These are phyloP conservation scores for Botryotinia convoluta DNA, from an alignment of 2,329 filamentous ascomycete species.

Conservation along the genomic window DNA sequence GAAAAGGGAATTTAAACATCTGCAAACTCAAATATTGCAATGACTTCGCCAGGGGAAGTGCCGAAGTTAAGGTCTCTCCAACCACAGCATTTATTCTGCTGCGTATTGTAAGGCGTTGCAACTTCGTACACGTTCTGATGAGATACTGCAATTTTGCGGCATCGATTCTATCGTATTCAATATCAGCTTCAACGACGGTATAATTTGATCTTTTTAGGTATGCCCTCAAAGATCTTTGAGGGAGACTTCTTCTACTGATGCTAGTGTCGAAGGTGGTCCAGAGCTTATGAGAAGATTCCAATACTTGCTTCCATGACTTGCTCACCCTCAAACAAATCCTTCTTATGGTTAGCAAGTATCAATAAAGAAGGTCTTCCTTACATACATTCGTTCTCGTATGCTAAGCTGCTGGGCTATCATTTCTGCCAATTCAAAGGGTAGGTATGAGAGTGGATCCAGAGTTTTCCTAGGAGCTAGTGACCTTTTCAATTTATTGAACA, in stretches of 20 bases:
- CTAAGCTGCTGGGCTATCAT: slow-evolving; percentile 36
- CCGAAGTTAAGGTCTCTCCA: slow-evolving; percentile 31
- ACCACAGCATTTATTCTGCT: slow-evolving; percentile 25
- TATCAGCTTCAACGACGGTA: slow-evolving; percentile 30
- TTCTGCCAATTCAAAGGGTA: slow-evolving; percentile 38
- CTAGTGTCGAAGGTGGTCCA: slow-evolving; percentile 37
- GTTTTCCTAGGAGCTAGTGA: slow-evolving; percentile 30
- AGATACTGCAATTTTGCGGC: slow-evolving; percentile 30
- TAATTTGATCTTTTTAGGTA: slow-evolving; percentile 35
- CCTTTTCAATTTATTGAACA: slow-evolving; percentile 35
- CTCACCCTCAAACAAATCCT: slow-evolving; percentile 37
- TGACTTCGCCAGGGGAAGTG: slow-evolving; percentile 27
- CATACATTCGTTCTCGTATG: slow-evolving; percentile 37
- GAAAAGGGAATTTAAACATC: slow-evolving; percentile 26
- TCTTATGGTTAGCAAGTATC: slow-evolving; percentile 16
- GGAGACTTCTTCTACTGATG: slow-evolving; percentile 24
- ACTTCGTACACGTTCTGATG: slow-evolving; percentile 31
- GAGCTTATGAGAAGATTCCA: slow-evolving; percentile 35
- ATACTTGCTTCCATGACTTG: slow-evolving; percentile 35
- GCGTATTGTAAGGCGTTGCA: slow-evolving; percentile 31
- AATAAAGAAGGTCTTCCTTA: neutral
- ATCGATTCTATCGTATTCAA: slow-evolving; percentile 29
- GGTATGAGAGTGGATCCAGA: slow-evolving; percentile 36
- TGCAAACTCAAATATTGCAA: slow-evolving; percentile 26
- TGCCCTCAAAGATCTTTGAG: slow-evolving; percentile 29